These are phyloP conservation scores for Poa annua DNA, from an alignment of 176 grass and related monocot genomes.

Conservation along the genomic window DNA sequence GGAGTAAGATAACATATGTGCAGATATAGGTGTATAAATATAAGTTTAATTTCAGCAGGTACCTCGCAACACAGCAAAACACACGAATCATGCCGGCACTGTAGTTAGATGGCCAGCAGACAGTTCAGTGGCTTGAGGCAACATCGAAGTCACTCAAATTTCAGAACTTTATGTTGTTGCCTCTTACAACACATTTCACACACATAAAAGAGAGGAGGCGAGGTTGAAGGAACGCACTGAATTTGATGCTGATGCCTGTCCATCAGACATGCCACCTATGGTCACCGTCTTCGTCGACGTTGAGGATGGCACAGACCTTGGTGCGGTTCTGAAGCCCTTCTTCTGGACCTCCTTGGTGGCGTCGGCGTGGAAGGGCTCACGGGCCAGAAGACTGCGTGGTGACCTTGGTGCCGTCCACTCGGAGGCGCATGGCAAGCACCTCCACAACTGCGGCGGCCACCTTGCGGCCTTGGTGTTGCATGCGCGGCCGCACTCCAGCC, in stretches of 20 bases:
- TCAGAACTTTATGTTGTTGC: no score
- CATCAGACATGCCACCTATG: constrained; percentile 42
- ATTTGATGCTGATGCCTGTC: neutral
- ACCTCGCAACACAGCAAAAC: no score
- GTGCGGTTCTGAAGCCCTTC: constrained; percentile 85
- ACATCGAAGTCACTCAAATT: neutral
- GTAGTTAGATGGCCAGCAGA: no score
- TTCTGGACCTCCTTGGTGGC: constrained; percentile 78
- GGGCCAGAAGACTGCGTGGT: no score
- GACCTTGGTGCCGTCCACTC: constrained; percentile 81
- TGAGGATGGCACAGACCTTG: constrained; percentile 84
- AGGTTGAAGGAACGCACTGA: neutral
- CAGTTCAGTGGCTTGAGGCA: neutral
- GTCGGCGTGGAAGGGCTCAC: constrained; percentile 68
- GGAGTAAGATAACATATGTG: no score
- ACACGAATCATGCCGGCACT: no score
- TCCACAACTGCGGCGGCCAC: constrained; percentile 68
- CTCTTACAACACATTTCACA: no score
- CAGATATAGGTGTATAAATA: no score
- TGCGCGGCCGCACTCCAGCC: constrained; percentile 70
- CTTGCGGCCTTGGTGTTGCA: constrained; percentile 97
- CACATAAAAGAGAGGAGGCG: neutral
- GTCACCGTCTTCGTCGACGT: constrained; percentile 55
- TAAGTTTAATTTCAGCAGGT: no score
- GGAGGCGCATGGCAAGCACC: constrained; percentile 86